These are phyloP conservation scores for Chytriomyces sp. DNA, from an alignment of 192 early-diverging fungal genomes.

Conservation along the genomic window DNA sequence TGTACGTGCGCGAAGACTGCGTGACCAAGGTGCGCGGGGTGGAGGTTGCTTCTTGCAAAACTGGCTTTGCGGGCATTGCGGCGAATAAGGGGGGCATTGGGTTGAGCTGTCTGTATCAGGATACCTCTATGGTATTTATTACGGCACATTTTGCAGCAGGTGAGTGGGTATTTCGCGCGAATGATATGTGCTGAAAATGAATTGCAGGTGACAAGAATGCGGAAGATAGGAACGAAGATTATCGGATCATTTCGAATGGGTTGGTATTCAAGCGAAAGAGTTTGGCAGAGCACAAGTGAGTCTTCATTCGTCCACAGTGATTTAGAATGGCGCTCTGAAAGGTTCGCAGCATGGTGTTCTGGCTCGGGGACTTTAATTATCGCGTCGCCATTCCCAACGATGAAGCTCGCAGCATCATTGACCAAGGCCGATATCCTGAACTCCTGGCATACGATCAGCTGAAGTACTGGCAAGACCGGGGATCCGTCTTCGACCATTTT, in stretches of 20 bases:
- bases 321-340: conserved; percentile 28
- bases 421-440: background rate
- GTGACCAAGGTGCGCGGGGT: conserved; percentile 76
- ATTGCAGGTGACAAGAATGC: conserved; percentile 61
- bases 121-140: conserved; percentile 87
- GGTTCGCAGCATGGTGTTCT: conserved; percentile 58
- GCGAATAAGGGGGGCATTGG: conserved; percentile 98
- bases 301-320: background rate
- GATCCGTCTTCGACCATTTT: conserved; percentile 73
- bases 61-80: conserved; percentile 91
- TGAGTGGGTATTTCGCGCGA: conserved; percentile 18
- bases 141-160: conserved; percentile 95
- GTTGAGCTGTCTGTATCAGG: conserved; percentile 80
- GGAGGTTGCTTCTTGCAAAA: conserved; percentile 86
- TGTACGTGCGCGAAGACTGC: conserved; percentile 76
- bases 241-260: conserved; percentile 11
- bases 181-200: conserved; percentile 12
- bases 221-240: conserved; percentile 32
- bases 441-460: conserved; percentile 49
- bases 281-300: conserved; percentile 80
- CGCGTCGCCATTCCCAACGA: conserved; percentile 78
- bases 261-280: conserved; percentile 72
- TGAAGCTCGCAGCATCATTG: conserved; percentile 36
- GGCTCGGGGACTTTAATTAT: conserved; percentile 94
- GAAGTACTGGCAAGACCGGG: conserved; percentile 28